Base-by-base conservation (phyloP, 164 flowering plant genomes). In the Annona squamosa region DNA sequence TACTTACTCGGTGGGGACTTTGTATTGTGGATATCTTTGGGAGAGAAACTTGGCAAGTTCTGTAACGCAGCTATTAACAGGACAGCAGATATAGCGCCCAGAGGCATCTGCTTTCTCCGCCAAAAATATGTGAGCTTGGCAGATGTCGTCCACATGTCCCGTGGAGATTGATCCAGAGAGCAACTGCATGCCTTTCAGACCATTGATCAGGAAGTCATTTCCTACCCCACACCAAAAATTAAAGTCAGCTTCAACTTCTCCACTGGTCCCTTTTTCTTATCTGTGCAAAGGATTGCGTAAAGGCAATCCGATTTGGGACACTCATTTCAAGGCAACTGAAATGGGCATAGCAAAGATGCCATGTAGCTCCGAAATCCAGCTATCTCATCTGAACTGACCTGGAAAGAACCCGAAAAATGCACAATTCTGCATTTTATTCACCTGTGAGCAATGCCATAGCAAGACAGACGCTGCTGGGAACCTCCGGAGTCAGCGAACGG, bases 21-120 rank as follows among this genome's bases (percentile, higher is more conserved):
- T 75, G 81, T 84, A 85, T 42, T 85, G 79, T 3, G 97, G 93
- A 45, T 87, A 92, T 85, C 87, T 80, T 46, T 79, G 73, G 71
- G 67, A 81, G 67, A 92, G 86, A 77, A 89, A 86, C 76, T 84
- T 78, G 0, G 95, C 97, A 17, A 92, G 88, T 72, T 92, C 92
- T 43, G 84, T 75, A 66, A 90, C 84, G 70, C 88, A 82, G 46
- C 88, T 84, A 74, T 88, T 89, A 67, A 61, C 75, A 10, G 81
- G 79, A 75, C 83, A 83, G 85, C 92, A 88, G 5, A 89, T 88
- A 82, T 92, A 92, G 13, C 95, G 86, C 7, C 93, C 94, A 9
- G 90, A 84, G 64, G 94, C 93, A 59, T 89, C 81, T 77, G 85
- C 87, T 71, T 85, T 85, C 86, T 89, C 93, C 0, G 91, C 92